Percentiles rank a stretch among this genome's conserved stretches.
Evolutionary conservation across 371 early-diverging fungal species (phyloP).

Genomic region (Entomophthora muscae): DNA sequence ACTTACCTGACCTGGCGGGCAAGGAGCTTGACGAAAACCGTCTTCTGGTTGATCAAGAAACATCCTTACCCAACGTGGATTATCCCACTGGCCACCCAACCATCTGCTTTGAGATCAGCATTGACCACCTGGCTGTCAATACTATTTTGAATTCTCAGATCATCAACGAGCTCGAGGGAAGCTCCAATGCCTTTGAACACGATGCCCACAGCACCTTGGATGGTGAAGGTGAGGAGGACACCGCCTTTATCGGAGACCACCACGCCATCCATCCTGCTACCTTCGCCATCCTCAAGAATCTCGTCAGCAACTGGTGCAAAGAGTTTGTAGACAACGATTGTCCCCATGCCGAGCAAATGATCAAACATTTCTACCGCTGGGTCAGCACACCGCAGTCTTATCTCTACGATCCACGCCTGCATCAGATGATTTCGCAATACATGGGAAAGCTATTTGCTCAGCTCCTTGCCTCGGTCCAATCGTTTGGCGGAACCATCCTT

Average conservation of each 20-base stretch:
- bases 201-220: constrained; percentile 12
- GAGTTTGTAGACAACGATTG: constrained; percentile 33
- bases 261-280: constrained; percentile 24
- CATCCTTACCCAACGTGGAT: constrained; percentile 48
- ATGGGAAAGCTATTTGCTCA: constrained; percentile 79
- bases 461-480: constrained; percentile 56
- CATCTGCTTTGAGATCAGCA: constrained; percentile 67
- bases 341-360: constrained; percentile 46
- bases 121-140: constrained; percentile 67
- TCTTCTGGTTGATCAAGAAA: constrained; percentile 20
- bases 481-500: constrained; percentile 56
- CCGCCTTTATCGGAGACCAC: background rate
- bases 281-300: constrained; percentile 46
- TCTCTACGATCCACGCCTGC: constrained; percentile 74
- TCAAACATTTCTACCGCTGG: constrained; percentile 78
- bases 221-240: background rate
- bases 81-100: constrained; percentile 51
- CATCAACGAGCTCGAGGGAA: constrained; percentile 63
- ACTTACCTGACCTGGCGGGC: constrained; percentile 79
- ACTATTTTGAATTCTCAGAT: constrained; percentile 49
- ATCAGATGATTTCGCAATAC: constrained; percentile 51
- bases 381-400: constrained; percentile 48
- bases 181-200: constrained; percentile 26
- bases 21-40: constrained; percentile 61
- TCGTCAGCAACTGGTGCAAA: constrained; percentile 59